A percentile compares a stretch with the other conserved stretches of the same genome.
Conservation (phyloP, 2,329 filamentous ascomycete genomes). For the Sarocladium kiliense region DNA sequence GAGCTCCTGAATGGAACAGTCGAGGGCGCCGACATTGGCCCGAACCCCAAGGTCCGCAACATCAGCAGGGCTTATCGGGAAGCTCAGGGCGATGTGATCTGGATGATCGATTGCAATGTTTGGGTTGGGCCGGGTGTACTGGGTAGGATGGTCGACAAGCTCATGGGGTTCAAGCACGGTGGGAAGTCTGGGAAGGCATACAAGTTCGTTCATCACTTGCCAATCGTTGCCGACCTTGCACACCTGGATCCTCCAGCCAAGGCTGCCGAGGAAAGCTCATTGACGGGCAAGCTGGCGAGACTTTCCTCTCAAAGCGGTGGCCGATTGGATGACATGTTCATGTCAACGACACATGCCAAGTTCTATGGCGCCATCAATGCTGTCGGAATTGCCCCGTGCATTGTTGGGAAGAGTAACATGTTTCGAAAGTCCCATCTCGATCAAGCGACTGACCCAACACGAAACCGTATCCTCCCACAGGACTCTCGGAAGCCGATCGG, state of each 20-base stretch:
- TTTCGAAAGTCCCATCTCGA: conserved; percentile 90
- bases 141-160: conserved; percentile 82
- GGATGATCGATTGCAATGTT: conserved; percentile 95
- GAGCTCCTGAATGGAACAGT: conserved; percentile 23
- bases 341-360: conserved; percentile 89
- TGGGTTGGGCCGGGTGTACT: conserved; percentile 79
- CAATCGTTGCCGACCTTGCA: conserved; percentile 74
- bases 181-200: conserved; percentile 52
- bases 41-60: conserved; percentile 98
- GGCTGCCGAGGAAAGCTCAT: conserved; percentile 25
- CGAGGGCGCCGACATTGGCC: conserved; percentile 55
- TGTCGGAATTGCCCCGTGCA: conserved; percentile 83
- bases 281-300: conserved; percentile 23
- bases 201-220: conserved; percentile 94
- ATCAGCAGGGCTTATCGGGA: conserved; percentile 91
- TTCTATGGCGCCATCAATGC: conserved; percentile 98
- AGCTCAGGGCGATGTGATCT: conserved; percentile 80
- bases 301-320: conserved; percentile 58
- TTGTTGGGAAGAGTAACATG: conserved; percentile 98
- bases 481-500: conserved; percentile 50
- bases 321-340: conserved; percentile 87
- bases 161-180: conserved; percentile 60
- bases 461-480: conserved; percentile 36
- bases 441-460: conserved; percentile 53
- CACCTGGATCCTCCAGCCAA: conserved; percentile 17